phyloP scores from a whole-genome alignment of 805 yeast species.

The Suhomyces emberorum region DNA sequence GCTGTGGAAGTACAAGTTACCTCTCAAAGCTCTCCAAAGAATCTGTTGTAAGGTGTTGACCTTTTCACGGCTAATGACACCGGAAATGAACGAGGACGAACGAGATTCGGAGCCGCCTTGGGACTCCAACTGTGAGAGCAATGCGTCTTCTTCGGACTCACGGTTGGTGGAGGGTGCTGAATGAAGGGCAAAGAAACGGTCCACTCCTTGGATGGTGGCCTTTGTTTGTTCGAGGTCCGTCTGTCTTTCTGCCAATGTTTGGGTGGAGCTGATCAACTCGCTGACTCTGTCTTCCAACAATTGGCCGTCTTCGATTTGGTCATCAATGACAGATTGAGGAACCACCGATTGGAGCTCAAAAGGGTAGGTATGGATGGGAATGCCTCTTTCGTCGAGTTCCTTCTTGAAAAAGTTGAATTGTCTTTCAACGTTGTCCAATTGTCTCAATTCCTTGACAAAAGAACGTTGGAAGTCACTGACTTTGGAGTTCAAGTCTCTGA shows the following conservation, averaged over 20 bases:
- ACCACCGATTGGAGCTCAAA: constrained; percentile 27
- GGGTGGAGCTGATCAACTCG: constrained; percentile 68
- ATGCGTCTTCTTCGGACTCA: constrained; percentile 35
- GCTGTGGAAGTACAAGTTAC: constrained; percentile 78
- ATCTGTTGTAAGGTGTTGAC: constrained; percentile 73
- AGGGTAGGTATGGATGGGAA: constrained; percentile 35
- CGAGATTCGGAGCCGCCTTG: constrained; percentile 27
- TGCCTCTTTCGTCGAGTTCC: constrained; percentile 49
- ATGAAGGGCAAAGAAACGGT: constrained; percentile 25
- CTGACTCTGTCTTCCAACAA: constrained; percentile 69
- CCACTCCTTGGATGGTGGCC: constrained; percentile 40
- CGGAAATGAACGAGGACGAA: constrained; percentile 56
- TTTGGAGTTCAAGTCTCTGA: constrained; percentile 76
- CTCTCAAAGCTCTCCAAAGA: constrained; percentile 89
- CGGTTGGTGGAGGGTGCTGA: constrained; percentile 17
- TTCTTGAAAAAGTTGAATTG: constrained; percentile 51
- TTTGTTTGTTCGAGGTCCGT: constrained; percentile 69
- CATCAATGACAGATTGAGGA: constrained; percentile 66
- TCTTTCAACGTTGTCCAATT: constrained; percentile 82
- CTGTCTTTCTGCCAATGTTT: constrained; percentile 59
- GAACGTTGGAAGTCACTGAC: constrained; percentile 86
- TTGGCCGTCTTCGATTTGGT: constrained; percentile 57
- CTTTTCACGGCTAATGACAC: constrained; percentile 74
- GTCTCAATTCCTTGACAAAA: constrained; percentile 83
- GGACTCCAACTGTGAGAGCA: constrained; percentile 37